phyloP scores from a whole-genome alignment of 2,329 filamentous ascomycete species.

The Beauveria rudraprayagi region DNA sequence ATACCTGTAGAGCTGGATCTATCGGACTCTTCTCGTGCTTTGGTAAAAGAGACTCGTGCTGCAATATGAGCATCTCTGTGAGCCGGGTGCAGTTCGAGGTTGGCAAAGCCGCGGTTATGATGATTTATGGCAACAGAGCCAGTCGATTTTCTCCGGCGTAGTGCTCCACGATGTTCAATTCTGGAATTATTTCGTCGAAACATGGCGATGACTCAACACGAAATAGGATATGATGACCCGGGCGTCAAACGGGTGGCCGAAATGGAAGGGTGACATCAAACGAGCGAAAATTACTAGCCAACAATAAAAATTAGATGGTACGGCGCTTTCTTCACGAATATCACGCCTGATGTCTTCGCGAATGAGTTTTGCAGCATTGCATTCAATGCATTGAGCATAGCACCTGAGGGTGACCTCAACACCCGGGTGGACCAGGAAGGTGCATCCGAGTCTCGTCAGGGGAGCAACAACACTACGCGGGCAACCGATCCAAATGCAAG shows the following conservation, averaged over 20 bases:
- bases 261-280: neutral
- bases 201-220: slow-evolving; percentile 27
- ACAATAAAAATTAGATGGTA: slow-evolving; percentile 1
- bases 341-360: neutral
- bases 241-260: neutral
- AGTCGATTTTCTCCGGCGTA: slow-evolving; percentile 47
- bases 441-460: neutral
- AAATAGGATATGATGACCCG: neutral
- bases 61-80: slow-evolving; percentile 55
- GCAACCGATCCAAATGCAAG: neutral
- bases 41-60: slow-evolving; percentile 50
- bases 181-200: slow-evolving; percentile 41
- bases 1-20: neutral
- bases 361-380: neutral
- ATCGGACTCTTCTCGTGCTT: slow-evolving; percentile 27
- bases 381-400: neutral
- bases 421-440: neutral
- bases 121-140: slow-evolving; percentile 34
- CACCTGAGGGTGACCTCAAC: neutral
- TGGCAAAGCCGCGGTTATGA: slow-evolving; percentile 34
- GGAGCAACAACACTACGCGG: neutral
- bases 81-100: slow-evolving; percentile 40
- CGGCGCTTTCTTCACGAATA: neutral
- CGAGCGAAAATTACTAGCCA: neutral
- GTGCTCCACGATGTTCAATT: slow-evolving; percentile 30